Evolutionary conservation across 768 basidiomycete species (phyloP).

Genomic region (Termitomyces titanicus): DNA sequence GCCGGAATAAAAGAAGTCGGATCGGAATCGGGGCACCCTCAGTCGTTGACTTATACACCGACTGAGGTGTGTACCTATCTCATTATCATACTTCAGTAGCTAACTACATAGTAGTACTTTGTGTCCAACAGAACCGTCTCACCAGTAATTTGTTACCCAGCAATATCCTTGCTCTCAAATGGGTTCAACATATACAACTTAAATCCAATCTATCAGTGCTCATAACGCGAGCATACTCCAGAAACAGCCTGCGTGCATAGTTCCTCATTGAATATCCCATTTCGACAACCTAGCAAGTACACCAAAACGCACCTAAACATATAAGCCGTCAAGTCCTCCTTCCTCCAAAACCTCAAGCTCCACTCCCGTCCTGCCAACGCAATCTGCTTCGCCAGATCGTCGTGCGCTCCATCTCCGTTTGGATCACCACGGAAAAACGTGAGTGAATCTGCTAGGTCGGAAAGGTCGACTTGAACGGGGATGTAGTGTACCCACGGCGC

Average conservation of each 20-base stretch:
- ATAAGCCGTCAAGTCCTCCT: constrained; percentile 57
- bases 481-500: constrained; percentile 72
- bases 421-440: constrained; percentile 67
- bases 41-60: too few species aligned
- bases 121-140: too few species aligned
- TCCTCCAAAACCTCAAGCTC: constrained; percentile 55
- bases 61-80: too few species aligned
- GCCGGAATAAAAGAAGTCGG: too few species aligned
- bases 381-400: constrained; percentile 52
- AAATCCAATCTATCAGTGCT: constrained; percentile 40
- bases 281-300: not conserved
- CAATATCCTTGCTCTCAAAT: too few species aligned
- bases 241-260: constrained; percentile 35
- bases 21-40: too few species aligned
- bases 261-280: too few species aligned
- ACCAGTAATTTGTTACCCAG: too few species aligned
- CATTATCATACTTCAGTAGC: too few species aligned
- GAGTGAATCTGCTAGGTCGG: constrained; percentile 65
- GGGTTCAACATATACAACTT: constrained; percentile 20
- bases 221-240: constrained; percentile 54
- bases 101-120: too few species aligned
- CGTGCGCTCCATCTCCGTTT: constrained; percentile 49
- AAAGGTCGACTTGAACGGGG: constrained; percentile 57
- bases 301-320: constrained; percentile 40
- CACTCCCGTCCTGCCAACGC: constrained; percentile 53